Conservation (phyloP, 805 yeast species). For the Yarrowia osloensis region DNA sequence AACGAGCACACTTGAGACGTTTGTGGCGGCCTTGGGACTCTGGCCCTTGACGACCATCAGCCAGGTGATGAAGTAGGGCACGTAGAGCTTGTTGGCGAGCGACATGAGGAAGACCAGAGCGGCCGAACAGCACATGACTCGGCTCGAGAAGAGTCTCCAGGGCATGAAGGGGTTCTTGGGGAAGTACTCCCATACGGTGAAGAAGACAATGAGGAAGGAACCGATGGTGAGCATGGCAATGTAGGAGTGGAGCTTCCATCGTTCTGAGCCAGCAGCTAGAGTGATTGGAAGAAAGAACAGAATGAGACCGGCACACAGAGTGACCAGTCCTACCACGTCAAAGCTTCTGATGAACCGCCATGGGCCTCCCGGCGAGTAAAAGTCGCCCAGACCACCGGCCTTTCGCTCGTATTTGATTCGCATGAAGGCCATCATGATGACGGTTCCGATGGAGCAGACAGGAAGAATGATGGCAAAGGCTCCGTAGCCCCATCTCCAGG, state of each 20-base stretch:
- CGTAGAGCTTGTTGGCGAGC: slow-evolving; percentile 18
- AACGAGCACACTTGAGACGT: not conserved
- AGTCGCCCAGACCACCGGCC: not conserved
- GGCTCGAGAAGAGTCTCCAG: slow-evolving; percentile 14
- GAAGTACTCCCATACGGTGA: not conserved
- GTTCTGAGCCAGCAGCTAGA: slow-evolving; percentile 2
- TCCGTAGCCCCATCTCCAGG: slow-evolving; percentile 57
- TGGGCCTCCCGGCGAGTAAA: slow-evolving; percentile 6
- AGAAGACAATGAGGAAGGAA: slow-evolving; percentile 1
- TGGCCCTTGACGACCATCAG: slow-evolving; percentile 13
- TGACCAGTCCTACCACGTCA: not conserved
- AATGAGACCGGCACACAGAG: slow-evolving; percentile 2
- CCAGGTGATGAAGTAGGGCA: slow-evolving; percentile 20
- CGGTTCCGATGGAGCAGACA: slow-evolving; percentile 31
- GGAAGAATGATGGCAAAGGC: slow-evolving; percentile 51
- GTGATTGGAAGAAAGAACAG: slow-evolving; percentile 23
- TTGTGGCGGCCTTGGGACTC: slow-evolving; percentile 16
- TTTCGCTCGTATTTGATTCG: slow-evolving; percentile 1
- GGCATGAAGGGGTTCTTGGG: not conserved
- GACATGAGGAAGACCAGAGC: slow-evolving; percentile 7
- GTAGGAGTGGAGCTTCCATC: not conserved
- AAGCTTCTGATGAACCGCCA: not conserved
- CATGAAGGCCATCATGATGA: slow-evolving; percentile 8
- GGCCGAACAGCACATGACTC: slow-evolving; percentile 13
- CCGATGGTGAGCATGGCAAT: slow-evolving; percentile 19